Conservation (phyloP, 257 asterid species). For the Paraleonurus japonicus region DNA sequence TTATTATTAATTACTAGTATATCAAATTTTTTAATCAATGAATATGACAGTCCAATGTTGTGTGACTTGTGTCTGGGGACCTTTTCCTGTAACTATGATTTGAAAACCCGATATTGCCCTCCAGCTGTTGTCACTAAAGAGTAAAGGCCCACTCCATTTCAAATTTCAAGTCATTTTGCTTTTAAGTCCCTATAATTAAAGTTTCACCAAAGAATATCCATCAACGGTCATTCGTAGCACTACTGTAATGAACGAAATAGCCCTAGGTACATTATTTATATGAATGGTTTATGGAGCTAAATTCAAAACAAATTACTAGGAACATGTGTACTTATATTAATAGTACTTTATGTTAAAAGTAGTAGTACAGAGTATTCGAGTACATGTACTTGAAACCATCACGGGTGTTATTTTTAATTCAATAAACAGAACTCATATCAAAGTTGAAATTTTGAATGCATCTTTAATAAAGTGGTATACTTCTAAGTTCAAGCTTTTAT, state of each 20-base stretch:
- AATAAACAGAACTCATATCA: no score
- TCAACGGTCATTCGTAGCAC: conserved; percentile 5
- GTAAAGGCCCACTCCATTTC: conserved; percentile 27
- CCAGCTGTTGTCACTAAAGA: conserved; percentile 18
- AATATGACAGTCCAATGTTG: conserved; percentile 28
- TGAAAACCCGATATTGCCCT: conserved; percentile 26
- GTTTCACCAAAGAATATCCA: not conserved
- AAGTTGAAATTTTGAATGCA: not conserved
- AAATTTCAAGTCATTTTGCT: conserved; percentile 5
- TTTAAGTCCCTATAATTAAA: not conserved
- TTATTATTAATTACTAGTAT: not conserved
- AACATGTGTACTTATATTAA: not conserved
- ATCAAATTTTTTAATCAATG: not conserved
- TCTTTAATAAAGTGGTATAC: not conserved
- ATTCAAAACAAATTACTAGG: not conserved
- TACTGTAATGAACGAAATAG: not conserved
- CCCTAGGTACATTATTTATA: not conserved
- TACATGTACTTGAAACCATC: not conserved
- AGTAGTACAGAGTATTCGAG: not conserved
- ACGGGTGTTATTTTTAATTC: no score
- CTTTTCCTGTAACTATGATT: conserved; percentile 23
- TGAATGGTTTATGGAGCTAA: not conserved
- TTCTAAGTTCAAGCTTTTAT: not conserved
- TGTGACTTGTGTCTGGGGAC: conserved; percentile 11
- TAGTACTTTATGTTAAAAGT: not conserved